phyloP scores from a whole-genome alignment of 2,329 filamentous ascomycete genomes.

The Trichophyton verrucosum region DNA sequence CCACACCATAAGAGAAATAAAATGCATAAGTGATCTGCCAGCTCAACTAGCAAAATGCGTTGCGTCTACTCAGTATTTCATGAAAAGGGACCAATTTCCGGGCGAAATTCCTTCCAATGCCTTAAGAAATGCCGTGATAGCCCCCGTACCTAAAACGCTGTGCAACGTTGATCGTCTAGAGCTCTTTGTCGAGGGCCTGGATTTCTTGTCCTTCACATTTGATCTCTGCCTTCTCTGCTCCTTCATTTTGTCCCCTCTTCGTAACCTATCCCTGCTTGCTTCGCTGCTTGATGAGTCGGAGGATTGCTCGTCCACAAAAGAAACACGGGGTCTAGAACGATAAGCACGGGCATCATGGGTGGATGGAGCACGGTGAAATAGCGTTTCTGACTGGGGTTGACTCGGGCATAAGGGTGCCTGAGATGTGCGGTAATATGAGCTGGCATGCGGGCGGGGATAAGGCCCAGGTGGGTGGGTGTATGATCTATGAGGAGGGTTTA shows the following conservation, averaged over 20 bases:
- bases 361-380: not conserved
- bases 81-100: not conserved
- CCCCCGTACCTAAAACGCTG: slow-evolving; percentile 25
- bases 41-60: not conserved
- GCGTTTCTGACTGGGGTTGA: not conserved
- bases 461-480: not conserved
- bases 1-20: not conserved
- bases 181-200: slow-evolving; percentile 18
- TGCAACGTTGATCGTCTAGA: slow-evolving; percentile 25
- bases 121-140: slow-evolving; percentile 29
- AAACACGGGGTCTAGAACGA: not conserved
- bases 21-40: not conserved
- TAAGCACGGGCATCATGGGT: not conserved
- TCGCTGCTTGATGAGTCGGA: slow-evolving; percentile 10
- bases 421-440: not conserved
- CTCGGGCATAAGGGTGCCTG: not conserved
- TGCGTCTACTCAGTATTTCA: not conserved
- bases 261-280: slow-evolving; percentile 11
- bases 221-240: not conserved
- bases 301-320: not conserved
- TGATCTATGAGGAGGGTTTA: not conserved
- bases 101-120: slow-evolving; percentile 25
- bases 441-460: not conserved
- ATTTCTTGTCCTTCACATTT: not conserved
- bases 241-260: not conserved